phyloP scores from a whole-genome alignment of 2,329 filamentous ascomycete species.

The Fusarium keratoplasticum region DNA sequence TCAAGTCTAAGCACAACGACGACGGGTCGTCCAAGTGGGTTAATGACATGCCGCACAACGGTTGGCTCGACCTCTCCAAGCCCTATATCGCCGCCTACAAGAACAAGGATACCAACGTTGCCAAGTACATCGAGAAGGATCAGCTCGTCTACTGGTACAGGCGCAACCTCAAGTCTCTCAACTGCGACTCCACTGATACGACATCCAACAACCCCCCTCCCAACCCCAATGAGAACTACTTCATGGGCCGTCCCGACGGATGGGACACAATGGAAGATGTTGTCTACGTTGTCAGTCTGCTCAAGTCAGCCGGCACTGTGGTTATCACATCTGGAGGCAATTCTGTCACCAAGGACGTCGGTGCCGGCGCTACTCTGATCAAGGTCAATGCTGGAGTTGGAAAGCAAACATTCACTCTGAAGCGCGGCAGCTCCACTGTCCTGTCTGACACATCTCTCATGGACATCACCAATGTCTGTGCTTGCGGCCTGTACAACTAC shows the following conservation, averaged over 20 bases:
- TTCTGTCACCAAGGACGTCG: constrained; percentile 48
- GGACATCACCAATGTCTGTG: constrained; percentile 60
- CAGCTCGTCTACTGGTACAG: constrained; percentile 68
- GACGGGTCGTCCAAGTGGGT: constrained; percentile 61
- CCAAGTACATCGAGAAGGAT: constrained; percentile 59
- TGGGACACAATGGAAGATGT: constrained; percentile 61
- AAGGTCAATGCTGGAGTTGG: constrained; percentile 59
- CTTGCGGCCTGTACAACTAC: constrained; percentile 67
- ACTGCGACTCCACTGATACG: constrained; percentile 65
- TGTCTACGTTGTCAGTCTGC: constrained; percentile 64
- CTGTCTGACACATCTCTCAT: constrained; percentile 61
- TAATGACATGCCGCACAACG: constrained; percentile 62
- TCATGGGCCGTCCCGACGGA: constrained; percentile 62
- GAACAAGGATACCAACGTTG: constrained; percentile 52
- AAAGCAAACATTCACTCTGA: constrained; percentile 56
- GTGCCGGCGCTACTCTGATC: constrained; percentile 48
- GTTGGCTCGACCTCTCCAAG: constrained; percentile 65
- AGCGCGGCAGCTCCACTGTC: constrained; percentile 54
- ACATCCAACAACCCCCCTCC: constrained; percentile 55
- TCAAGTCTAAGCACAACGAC: constrained; percentile 56
- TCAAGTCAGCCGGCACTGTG: constrained; percentile 58
- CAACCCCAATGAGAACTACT: constrained; percentile 63
- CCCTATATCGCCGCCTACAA: constrained; percentile 67
- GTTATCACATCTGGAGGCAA: constrained; percentile 59
- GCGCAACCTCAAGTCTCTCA: constrained; percentile 56